These are phyloP conservation scores for Clathrus columnatus DNA, from an alignment of 768 basidiomycete species.

Conservation along the genomic window DNA sequence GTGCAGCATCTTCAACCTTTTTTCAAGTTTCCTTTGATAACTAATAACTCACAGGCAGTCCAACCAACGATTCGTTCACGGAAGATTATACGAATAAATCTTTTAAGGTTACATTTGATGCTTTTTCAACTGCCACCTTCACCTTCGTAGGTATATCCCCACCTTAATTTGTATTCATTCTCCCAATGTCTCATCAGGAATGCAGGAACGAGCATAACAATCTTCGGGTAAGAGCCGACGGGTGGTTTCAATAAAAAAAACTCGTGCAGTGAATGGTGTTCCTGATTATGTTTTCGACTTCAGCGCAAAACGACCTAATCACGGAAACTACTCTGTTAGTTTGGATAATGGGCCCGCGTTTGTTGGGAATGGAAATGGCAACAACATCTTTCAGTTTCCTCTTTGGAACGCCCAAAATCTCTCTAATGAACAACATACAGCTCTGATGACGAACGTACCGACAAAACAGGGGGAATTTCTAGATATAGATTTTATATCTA, in stretches of 20 bases:
- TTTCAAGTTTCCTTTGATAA: background rate
- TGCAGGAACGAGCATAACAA: background rate
- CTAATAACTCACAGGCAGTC: background rate
- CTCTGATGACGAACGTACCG: slow-evolving; percentile 27
- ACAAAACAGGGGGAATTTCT: slow-evolving; percentile 14
- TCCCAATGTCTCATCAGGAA: background rate
- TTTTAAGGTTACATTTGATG: background rate
- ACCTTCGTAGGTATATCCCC: background rate
- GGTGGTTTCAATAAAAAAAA: too few relatives aligned
- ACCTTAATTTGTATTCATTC: background rate
- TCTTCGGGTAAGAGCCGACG: slow-evolving; percentile 1
- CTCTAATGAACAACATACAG: slow-evolving; percentile 26
- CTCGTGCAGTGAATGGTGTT: too few relatives aligned
- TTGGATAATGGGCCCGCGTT: slow-evolving; percentile 20
- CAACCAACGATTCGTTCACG: background rate
- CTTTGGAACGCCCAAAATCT: slow-evolving; percentile 31
- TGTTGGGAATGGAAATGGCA: slow-evolving; percentile 13
- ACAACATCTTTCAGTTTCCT: slow-evolving; percentile 32
- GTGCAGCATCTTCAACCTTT: too few relatives aligned
- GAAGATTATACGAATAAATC: background rate
- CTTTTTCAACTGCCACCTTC: background rate
- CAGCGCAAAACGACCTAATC: background rate
- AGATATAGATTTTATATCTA: slow-evolving; percentile 40
- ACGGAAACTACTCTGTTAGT: background rate
- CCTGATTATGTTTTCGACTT: background rate